Base-by-base conservation (phyloP, 2,329 filamentous ascomycete species). In the Monilinia fructicola region DNA sequence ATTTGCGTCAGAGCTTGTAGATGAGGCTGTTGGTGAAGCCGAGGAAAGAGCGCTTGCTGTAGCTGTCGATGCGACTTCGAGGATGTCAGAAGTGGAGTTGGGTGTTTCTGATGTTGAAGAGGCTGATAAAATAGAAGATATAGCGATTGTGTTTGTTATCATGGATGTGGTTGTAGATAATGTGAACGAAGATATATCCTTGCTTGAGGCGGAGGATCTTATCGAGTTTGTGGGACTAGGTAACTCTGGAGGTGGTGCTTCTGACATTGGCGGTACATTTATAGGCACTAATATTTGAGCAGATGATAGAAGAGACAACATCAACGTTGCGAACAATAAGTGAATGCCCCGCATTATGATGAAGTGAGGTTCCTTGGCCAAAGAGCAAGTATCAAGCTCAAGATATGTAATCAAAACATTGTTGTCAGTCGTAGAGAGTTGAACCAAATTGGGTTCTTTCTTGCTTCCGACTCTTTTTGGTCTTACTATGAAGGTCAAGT, bases 401-500 rank as follows among this genome's bases (percentile, higher is more conserved):
- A 61, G n/a, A 35, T 66, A 48, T 28, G 40, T 66, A 26, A 38
- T 66, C 55, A 61, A 53, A 42, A 61, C 64, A 66, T 66, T 60
- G 23, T 66, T 61, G 40, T 61, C 64, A 53, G 26, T 61, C 40
- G 10, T 26, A 26, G 46, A 61, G 53, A 38, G 55, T 35, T 61
- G 64, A 66, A 66, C 64, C 55, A 40, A 42, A 61, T 55, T 66
- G 64, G 55, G 64, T 46, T 40, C 58, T 55, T 52, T 52, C 42
- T 54, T 64, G 31, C 42, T 62, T 56, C 16, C 23, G 28, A 64
- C 35, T 28, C 35, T 28, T 2, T 35, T 53, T 31, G 61, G n/a
- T 56, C 71, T 59, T 10, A 75, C 74, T 31, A 77, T 74, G 66
- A 72, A 73, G n/a, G 73, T 71, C 9, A 76, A 67, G 73, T 62